Evolutionary conservation across 352 stramenopile species (phyloP).

Genomic region (Globisporangium emineosum): DNA sequence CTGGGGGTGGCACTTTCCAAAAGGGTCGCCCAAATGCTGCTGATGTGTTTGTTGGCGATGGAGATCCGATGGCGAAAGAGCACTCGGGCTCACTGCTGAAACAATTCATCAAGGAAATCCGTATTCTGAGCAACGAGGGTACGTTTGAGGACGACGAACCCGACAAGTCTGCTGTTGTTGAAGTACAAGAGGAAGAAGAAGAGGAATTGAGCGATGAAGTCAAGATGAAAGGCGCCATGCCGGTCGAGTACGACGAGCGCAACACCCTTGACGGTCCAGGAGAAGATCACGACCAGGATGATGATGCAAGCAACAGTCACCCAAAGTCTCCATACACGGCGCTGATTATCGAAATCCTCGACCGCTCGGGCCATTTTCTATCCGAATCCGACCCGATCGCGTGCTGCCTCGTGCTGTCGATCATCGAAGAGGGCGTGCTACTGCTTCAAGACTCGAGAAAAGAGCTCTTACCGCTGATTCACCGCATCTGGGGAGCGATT

Average conservation of each 20-base stretch:
- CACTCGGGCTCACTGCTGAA: slow-evolving; percentile 25
- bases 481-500: slow-evolving; percentile 71
- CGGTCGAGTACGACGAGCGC: slow-evolving; percentile 54
- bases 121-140: slow-evolving; percentile 36
- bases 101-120: slow-evolving; percentile 67
- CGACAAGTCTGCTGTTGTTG: neutral
- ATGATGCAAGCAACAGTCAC: neutral
- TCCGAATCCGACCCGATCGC: slow-evolving; percentile 61
- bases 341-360: slow-evolving; percentile 69
- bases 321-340: slow-evolving; percentile 34
- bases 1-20: slow-evolving; percentile 12
- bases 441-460: slow-evolving; percentile 42
- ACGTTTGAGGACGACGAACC: slow-evolving; percentile 24
- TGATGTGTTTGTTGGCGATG: neutral
- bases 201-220: slow-evolving; percentile 8
- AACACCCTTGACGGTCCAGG: slow-evolving; percentile 16
- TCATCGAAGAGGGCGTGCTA: slow-evolving; percentile 61
- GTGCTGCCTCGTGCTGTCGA: slow-evolving; percentile 69
- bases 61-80: slow-evolving; percentile 1
- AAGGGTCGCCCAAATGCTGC: neutral
- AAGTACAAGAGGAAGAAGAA: slow-evolving; percentile 14
- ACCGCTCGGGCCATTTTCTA: slow-evolving; percentile 76
- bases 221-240: slow-evolving; percentile 65
- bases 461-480: slow-evolving; percentile 70
- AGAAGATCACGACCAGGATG: slow-evolving; percentile 26